Base-by-base conservation (phyloP, 179 eudicot genomes). In the Beta lomatogona region DNA sequence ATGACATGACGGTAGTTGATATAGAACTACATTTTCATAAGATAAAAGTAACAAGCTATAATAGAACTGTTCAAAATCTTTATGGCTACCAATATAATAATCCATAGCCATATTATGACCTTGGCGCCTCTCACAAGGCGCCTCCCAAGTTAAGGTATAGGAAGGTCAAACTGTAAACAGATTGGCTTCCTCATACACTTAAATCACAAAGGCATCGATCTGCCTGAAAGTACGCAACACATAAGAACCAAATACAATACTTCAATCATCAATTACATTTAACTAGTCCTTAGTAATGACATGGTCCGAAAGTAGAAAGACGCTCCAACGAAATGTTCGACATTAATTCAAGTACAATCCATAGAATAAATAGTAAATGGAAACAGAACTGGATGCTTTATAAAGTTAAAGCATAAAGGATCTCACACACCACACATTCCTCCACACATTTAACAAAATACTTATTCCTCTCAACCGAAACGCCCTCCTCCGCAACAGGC, bases 341-440 rank as follows among this genome's bases (percentile, higher is more conserved):
- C 9, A 15, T 41, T 25, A 22, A 45, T 25, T 46, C 28, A 50
- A 25, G 74, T 18, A 19, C 21, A 22, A 67, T 25, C 28, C 53
- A 46, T 61, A 6, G 41, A 78, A 55, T 14, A 6, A 19, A 10
- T 21, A 22, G 36, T 63, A 21, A 36, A 36, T 21, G 36, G 36
- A 9, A 63, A 63, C 10, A 63, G 12, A 72, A 73, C 1, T 10
- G 63, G 31, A 50, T 48, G 4, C 50, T 8, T 12, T 11, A 54
- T 21, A 9, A 9, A 78, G 11, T 22, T 13, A 58, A n/a, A 41
- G 48, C 14, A 22, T 9, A 46, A 53, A 75, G 53, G 54, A 48
- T 31, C 14, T 71, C 15, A 83, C 97, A 86, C 73, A 96, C 99
- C 93, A 87, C 90, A 69, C 98, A 94, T 69, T 92, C 93, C 85